A percentile compares a stretch with the other conserved stretches of the same genome.
These are phyloP conservation scores for Syzygium oleosum DNA, from an alignment of 345 rosid species.

Conservation along the genomic window DNA sequence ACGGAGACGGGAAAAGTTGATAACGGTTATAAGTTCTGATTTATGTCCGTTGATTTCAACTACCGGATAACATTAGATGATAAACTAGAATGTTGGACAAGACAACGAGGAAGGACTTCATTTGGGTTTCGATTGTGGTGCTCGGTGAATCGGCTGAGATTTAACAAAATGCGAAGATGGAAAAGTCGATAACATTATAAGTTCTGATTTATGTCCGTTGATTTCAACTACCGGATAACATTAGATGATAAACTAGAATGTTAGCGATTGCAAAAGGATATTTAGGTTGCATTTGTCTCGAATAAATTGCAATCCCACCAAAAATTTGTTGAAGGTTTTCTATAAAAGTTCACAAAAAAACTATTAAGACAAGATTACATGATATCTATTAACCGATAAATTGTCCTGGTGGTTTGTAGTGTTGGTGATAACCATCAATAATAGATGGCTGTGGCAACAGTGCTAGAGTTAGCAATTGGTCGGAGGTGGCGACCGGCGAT, in stretches of 20 bases:
- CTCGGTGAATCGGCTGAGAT: neutral
- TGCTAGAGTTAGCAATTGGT: neutral
- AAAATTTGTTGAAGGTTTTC: no score
- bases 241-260: neutral
- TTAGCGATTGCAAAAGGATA: neutral
- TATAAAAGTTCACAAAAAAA: no score
- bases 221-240: neutral
- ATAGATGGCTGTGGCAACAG: neutral
- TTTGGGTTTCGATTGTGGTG: neutral
- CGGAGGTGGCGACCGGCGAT: neutral
- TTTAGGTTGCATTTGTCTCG: neutral
- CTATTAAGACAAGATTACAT: neutral
- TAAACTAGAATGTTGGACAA: neutral
- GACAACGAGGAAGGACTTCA: neutral
- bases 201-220: neutral
- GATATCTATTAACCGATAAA: neutral
- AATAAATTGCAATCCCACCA: no score
- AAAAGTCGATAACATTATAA: neutral
- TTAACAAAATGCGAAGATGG: neutral
- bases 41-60: neutral
- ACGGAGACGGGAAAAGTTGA: neutral
- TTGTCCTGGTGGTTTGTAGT: neutral
- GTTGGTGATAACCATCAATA: neutral
- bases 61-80: neutral
- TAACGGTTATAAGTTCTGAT: neutral